Evolutionary conservation across 1,139 yeast genomes (phyloP).

Genomic region (Yueomyces sp.): DNA sequence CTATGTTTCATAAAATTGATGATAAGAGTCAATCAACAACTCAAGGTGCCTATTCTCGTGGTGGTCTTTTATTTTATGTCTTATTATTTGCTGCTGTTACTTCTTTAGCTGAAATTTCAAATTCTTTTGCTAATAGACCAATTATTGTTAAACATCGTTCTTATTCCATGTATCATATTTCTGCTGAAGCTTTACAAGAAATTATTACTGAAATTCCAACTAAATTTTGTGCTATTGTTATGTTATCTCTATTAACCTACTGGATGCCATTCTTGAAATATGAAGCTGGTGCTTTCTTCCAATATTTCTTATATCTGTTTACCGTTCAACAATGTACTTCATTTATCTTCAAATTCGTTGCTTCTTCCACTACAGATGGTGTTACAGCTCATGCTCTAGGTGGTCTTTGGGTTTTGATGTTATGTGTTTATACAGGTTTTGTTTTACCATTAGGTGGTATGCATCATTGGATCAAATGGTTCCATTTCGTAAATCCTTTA

Average conservation of each 20-base stretch:
- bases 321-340: conserved; percentile 39
- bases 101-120: conserved; percentile 45
- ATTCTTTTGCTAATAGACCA: conserved; percentile 44
- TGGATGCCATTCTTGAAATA: conserved; percentile 46
- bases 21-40: conserved; percentile 28
- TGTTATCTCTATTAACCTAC: conserved; percentile 38
- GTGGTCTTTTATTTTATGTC: conserved; percentile 46
- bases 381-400: conserved; percentile 55
- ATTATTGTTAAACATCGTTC: conserved; percentile 50
- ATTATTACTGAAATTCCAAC: conserved; percentile 47
- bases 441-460: conserved; percentile 43
- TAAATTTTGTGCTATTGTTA: conserved; percentile 33
- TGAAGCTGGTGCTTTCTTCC: conserved; percentile 51
- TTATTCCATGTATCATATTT: conserved; percentile 51
- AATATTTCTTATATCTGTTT: conserved; percentile 38
- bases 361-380: conserved; percentile 41
- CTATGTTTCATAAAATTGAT: conserved; percentile 40
- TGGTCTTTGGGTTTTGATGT: conserved; percentile 38
- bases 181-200: conserved; percentile 54
- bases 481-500: conserved; percentile 44
- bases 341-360: conserved; percentile 47
- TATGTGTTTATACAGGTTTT: conserved; percentile 48
- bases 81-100: conserved; percentile 44
- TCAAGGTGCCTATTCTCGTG: conserved; percentile 42
- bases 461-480: conserved; percentile 58